phyloP scores from a whole-genome alignment of 192 early-diverging fungal species.

The Diversispora epigaea region DNA sequence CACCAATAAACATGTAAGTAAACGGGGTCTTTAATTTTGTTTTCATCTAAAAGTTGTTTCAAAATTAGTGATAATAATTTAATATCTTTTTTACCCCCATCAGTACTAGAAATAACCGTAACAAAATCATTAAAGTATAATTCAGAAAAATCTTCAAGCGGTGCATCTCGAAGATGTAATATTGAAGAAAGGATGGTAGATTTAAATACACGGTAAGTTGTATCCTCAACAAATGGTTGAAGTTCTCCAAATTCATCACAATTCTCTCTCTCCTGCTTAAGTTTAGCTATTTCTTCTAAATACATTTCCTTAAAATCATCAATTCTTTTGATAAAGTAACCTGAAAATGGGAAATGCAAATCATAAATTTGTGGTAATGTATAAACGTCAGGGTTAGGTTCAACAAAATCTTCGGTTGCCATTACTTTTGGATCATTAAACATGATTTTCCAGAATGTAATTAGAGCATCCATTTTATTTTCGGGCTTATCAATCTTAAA shows the following conservation, averaged over 20 bases:
- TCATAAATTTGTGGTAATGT: slow-evolving; percentile 9
- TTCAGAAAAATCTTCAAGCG: not conserved
- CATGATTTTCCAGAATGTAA: slow-evolving; percentile 10
- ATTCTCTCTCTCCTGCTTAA: slow-evolving; percentile 7
- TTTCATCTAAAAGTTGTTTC: not conserved
- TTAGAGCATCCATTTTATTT: not conserved
- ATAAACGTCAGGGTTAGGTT: slow-evolving; percentile 1
- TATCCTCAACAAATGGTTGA: not conserved
- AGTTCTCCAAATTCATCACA: slow-evolving; percentile 7
- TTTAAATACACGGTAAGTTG: not conserved
- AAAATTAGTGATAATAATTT: not conserved
- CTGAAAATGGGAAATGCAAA: slow-evolving; percentile 29
- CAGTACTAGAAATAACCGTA: not conserved
- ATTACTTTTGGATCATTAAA: not conserved
- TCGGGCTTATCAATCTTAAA: not conserved
- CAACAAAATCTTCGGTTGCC: not conserved
- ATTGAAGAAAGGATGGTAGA: not conserved
- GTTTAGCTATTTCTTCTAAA: slow-evolving; percentile 1
- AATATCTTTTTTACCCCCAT: not conserved
- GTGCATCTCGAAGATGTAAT: not conserved
- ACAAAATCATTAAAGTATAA: slow-evolving; percentile 32
- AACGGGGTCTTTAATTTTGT: slow-evolving; percentile 22
- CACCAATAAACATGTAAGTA: slow-evolving; percentile 26
- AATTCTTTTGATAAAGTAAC: slow-evolving; percentile 30
- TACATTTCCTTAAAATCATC: slow-evolving; percentile 15